Percentiles rank a stretch among this genome's conserved stretches.
phyloP scores from a whole-genome alignment of 148 eudicot species.

The Amaranthus palmeri region DNA sequence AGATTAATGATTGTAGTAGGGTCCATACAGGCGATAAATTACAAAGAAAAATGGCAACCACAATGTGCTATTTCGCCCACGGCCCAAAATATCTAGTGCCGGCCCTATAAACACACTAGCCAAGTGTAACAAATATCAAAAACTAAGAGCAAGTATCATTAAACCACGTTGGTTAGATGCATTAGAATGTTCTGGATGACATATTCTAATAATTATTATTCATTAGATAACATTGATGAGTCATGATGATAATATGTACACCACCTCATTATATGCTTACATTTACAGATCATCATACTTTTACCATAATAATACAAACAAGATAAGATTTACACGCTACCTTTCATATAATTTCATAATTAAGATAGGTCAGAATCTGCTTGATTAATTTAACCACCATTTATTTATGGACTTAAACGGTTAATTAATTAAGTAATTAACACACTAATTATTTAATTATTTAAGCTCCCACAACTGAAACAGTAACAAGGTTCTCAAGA shows the following conservation, averaged over 20 bases:
- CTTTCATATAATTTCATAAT: no score
- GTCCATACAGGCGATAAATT: no score
- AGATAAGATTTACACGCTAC: not conserved
- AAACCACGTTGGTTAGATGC: no score
- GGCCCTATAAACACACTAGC: no score
- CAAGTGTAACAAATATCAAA: no score
- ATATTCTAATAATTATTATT: not conserved
- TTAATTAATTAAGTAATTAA: not conserved
- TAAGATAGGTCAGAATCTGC: not conserved
- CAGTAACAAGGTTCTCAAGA: conserved; percentile 30
- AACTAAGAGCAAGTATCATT: no score
- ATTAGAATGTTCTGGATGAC: not conserved
- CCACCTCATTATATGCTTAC: conserved; percentile 5
- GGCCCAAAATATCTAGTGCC: no score
- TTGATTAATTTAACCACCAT: not conserved
- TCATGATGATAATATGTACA: not conserved
- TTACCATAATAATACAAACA: not conserved
- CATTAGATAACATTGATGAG: not conserved
- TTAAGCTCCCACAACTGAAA: conserved; percentile 50
- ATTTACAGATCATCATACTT: not conserved
- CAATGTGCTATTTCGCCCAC: no score
- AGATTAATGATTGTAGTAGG: no score
- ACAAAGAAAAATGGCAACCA: no score
- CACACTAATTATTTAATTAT: no score
- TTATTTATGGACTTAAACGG: not conserved